Evolutionary conservation across 441 rosid genomes (phyloP), one percentile per base, ranked within the genome.

Genomic region (Raphanus hybrid): DNA sequence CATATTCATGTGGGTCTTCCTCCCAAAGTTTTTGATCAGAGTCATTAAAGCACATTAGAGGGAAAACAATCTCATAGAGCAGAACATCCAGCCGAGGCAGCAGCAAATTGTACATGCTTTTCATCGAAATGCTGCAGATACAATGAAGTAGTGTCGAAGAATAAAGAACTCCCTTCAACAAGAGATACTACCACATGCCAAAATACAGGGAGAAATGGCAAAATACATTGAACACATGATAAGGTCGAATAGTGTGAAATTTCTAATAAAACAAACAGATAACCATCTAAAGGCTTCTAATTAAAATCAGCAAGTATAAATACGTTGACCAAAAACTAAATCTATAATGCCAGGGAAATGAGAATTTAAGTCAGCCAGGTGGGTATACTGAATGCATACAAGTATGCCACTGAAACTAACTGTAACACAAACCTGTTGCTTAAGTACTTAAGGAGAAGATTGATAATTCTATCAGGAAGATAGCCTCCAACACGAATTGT

Each of bases 1-100:
- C 99, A 83, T 96, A 96, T 83, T 96, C 98, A 80, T 93, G 98
- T 9, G 99, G 98, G 73, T 96, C 99, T 88, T 96, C 99, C 57
- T 91, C 99, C 99, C 99, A 96, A 76, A 96, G 99, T 84, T 89
- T 88, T 85, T 96, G 98, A 86, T 96, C 99, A 85, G 85, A 75
- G 83, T 93, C 98, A 82, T 85, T 94, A 82, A 96, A 96, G 88
- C 99, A 96, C 97, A 92, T 88, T 29, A 96, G 93, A 62, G 99
- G 99, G 67, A 93, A 96, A 79, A 96, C 89, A 73, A 96, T 90
- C 88, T 96, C 99, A 84, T 92, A 94, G 54, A 96, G 92, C 58
- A 96, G 95, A 84, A 89, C 88, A 83, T 94, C 94, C 69, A 96
- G 92, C 59, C 82, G 90, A 32, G 94, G 98, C 80, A 89, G 97